A percentile compares a stretch with the other conserved stretches of the same genome.
phyloP scores from a whole-genome alignment of 352 stramenopile genomes.

The Pelagophyceae sp. region DNA sequence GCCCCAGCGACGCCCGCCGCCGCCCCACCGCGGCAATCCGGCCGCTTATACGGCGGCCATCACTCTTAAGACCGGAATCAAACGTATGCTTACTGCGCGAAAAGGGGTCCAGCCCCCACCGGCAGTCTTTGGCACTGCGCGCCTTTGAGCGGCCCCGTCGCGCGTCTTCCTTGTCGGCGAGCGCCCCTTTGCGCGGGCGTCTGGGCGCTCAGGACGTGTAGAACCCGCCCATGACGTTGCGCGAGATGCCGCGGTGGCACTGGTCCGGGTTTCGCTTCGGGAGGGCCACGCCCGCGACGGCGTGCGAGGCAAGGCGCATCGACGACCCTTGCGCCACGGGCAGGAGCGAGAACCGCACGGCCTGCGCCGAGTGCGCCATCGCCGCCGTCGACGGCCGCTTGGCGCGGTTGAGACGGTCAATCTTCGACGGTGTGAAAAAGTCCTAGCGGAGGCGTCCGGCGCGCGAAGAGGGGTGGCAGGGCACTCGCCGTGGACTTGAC shows the following conservation, averaged over 20 bases:
- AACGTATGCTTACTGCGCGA: too few species aligned
- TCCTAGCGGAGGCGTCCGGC: too few species aligned
- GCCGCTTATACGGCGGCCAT: too few species aligned
- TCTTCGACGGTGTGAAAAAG: not conserved
- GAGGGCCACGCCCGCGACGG: not conserved
- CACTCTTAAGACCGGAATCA: too few species aligned
- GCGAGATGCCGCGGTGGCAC: not conserved
- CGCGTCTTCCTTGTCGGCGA: too few species aligned
- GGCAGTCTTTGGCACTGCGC: too few species aligned
- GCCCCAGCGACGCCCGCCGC: too few species aligned
- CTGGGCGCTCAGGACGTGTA: not conserved
- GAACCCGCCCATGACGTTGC: not conserved
- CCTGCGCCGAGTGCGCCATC: not conserved
- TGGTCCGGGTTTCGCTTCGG: not conserved
- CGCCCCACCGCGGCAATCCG: too few species aligned
- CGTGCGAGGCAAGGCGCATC: not conserved
- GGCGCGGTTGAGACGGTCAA: not conserved
- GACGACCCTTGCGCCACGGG: not conserved
- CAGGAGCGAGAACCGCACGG: not conserved
- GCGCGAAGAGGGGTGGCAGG: too few species aligned
- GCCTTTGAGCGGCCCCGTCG: too few species aligned
- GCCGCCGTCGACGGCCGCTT: not conserved
- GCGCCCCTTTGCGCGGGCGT: too few species aligned
- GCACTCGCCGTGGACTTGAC: not conserved
- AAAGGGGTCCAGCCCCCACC: too few species aligned